These are phyloP conservation scores for Aspergillus steynii DNA, from an alignment of 495 filamentous ascomycete genomes.

Conservation along the genomic window DNA sequence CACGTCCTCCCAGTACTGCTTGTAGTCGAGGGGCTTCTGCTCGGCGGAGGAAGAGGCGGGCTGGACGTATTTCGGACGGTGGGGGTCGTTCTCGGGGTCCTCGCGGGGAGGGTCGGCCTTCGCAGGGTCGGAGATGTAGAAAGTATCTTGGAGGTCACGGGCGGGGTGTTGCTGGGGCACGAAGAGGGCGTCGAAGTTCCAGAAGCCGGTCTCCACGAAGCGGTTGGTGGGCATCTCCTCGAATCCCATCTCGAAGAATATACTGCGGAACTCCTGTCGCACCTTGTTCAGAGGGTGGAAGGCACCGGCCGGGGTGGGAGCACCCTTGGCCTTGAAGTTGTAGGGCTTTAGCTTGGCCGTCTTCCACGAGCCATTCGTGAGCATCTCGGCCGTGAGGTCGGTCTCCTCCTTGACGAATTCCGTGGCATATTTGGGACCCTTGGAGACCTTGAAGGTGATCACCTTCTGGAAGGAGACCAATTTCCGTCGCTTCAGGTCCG, in stretches of 20 bases:
- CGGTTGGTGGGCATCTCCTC: slow-evolving; percentile 54
- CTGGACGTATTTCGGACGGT: slow-evolving; percentile 34
- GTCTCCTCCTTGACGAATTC: slow-evolving; percentile 92
- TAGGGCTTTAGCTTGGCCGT: slow-evolving; percentile 90
- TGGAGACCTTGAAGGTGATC: slow-evolving; percentile 78
- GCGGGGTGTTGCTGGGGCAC: slow-evolving; percentile 97
- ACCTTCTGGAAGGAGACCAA: slow-evolving; percentile 78
- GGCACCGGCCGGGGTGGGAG: slow-evolving; percentile 74
- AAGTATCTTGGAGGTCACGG: slow-evolving; percentile 94
- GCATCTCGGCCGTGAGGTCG: slow-evolving; percentile 92
- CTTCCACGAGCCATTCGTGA: slow-evolving; percentile 66
- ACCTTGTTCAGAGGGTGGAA: slow-evolving; percentile 96
- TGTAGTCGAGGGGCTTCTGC: slow-evolving; percentile 65
- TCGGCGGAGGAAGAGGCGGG: slow-evolving; percentile 29
- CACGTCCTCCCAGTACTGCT: slow-evolving; percentile 84
- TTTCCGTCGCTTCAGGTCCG: slow-evolving; percentile 87
- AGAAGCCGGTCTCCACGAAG: slow-evolving; percentile 95
- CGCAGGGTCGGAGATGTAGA: slow-evolving; percentile 91
- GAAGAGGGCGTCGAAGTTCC: slow-evolving; percentile 97
- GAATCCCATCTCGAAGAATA: slow-evolving; percentile 84
- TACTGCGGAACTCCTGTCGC: slow-evolving; percentile 87
- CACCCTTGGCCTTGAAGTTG: slow-evolving; percentile 92
- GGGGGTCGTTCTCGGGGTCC: slow-evolving; percentile 55
- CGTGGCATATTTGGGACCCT: slow-evolving; percentile 81
- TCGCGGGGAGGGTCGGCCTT: slow-evolving; percentile 73